These are phyloP conservation scores for Fusarium mundagurra DNA, from an alignment of 2,329 filamentous ascomycete genomes.

Conservation along the genomic window DNA sequence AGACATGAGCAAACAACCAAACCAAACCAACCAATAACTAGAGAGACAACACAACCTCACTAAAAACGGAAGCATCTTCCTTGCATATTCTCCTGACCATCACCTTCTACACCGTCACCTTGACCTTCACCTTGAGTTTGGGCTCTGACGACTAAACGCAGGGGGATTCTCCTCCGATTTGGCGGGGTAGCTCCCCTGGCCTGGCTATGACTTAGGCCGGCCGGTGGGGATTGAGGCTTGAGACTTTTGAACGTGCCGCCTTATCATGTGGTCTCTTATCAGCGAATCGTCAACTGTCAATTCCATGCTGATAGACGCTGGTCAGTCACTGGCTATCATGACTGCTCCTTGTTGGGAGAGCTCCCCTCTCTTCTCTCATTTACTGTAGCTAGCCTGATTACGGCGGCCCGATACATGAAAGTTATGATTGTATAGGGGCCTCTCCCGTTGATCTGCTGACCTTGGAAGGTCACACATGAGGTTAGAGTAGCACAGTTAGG, in stretches of 20 bases:
- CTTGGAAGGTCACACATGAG: constrained; percentile 24
- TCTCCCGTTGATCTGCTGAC: constrained; percentile 29
- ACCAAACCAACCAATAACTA: not conserved
- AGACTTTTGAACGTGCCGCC: constrained; percentile 26
- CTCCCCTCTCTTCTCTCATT: constrained; percentile 27
- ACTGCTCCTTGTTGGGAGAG: constrained; percentile 36
- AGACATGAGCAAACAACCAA: not conserved
- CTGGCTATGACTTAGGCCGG: constrained; percentile 25
- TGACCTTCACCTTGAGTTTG: not conserved
- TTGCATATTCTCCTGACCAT: not conserved
- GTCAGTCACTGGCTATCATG: constrained; percentile 31
- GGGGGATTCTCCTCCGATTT: constrained; percentile 36
- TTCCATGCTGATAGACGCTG: constrained; percentile 23
- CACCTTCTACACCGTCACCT: not conserved
- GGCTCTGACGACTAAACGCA: constrained; percentile 30
- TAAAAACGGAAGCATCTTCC: not conserved
- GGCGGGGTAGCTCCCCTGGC: constrained; percentile 43
- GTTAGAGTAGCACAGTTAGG: constrained; percentile 14
- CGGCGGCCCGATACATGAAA: constrained; percentile 34
- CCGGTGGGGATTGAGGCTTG: constrained; percentile 38
- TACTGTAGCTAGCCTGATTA: constrained; percentile 17
- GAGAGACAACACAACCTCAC: not conserved
- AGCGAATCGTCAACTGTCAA: constrained; percentile 32
- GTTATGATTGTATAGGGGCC: constrained; percentile 35
- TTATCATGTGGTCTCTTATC: constrained; percentile 43